A percentile compares a stretch with the other conserved stretches of the same genome.
Conservation (phyloP, 371 early-diverging fungal species). For the Mucor mucedo region DNA sequence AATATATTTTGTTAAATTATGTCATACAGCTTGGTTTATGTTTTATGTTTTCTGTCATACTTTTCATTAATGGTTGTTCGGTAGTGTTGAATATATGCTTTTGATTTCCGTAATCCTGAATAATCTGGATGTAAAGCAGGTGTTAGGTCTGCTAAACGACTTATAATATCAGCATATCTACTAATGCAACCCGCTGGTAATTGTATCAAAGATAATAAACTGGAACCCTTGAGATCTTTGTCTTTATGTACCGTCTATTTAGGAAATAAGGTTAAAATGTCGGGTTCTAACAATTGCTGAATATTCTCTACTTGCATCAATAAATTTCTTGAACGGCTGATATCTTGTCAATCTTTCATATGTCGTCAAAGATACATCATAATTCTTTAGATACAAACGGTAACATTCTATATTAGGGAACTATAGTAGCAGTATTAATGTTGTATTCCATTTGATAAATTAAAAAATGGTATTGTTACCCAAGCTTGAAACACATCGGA, state of each 20-base stretch:
- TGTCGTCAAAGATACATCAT: conserved; percentile 45
- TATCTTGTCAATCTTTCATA: conserved; percentile 47
- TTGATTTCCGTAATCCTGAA: conserved; percentile 33
- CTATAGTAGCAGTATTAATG: conserved; percentile 20
- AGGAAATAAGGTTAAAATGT: neutral
- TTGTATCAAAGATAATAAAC: conserved; percentile 43
- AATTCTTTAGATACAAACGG: conserved; percentile 41
- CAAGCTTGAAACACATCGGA: conserved; percentile 37
- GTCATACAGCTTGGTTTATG: neutral
- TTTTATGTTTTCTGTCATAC: conserved; percentile 22
- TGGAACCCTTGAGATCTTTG: conserved; percentile 25
- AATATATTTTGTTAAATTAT: neutral
- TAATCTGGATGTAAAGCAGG: conserved; percentile 49
- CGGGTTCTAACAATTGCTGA: neutral
- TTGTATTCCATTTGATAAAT: neutral
- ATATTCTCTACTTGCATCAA: conserved; percentile 40
- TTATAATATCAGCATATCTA: conserved; percentile 43
- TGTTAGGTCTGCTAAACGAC: conserved; percentile 37
- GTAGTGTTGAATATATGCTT: conserved; percentile 34
- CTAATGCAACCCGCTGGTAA: conserved; percentile 43
- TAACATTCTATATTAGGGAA: conserved; percentile 44
- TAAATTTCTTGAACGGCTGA: conserved; percentile 53
- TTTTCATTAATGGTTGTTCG: conserved; percentile 33
- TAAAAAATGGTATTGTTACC: conserved; percentile 17
- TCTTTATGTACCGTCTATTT: conserved; percentile 27